A percentile compares a stretch with the other conserved stretches of the same genome.
Conservation (phyloP, 1,139 yeast species). For the Suhomyces chickasaworum region DNA sequence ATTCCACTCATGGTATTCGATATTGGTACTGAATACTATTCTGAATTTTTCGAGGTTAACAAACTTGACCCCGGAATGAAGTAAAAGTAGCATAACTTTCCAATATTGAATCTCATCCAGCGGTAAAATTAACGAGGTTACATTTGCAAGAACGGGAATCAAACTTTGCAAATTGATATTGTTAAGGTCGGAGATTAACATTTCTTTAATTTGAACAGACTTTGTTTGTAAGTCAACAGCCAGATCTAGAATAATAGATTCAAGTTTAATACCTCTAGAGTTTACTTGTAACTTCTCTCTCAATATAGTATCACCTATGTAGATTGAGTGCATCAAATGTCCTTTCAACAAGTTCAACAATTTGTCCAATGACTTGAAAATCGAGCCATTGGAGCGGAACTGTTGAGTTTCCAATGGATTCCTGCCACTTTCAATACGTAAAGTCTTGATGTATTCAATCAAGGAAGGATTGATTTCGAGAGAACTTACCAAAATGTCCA, state of each 20-base stretch:
- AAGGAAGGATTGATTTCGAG: slow-evolving; percentile 33
- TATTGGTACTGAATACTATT: slow-evolving; percentile 18
- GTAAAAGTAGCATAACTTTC: slow-evolving; percentile 18
- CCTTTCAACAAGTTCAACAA: slow-evolving; percentile 14
- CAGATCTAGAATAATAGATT: slow-evolving; percentile 5
- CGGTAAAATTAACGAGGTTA: slow-evolving; percentile 21
- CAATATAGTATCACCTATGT: slow-evolving; percentile 19
- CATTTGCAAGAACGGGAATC: background rate
- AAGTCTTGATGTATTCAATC: slow-evolving; percentile 23
- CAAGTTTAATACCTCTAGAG: background rate
- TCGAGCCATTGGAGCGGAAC: slow-evolving; percentile 9
- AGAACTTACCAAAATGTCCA: slow-evolving; percentile 30
- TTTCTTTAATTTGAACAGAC: background rate
- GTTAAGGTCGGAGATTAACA: background rate
- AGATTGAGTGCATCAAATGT: slow-evolving; percentile 17
- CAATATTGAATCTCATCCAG: slow-evolving; percentile 18
- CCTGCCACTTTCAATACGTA: slow-evolving; percentile 22
- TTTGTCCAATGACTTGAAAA: slow-evolving; percentile 14
- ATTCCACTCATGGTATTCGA: slow-evolving; percentile 10
- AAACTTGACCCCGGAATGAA: slow-evolving; percentile 7
- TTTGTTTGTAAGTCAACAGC: background rate
- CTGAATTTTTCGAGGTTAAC: slow-evolving; percentile 20
- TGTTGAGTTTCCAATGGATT: slow-evolving; percentile 3
- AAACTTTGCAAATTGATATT: background rate
- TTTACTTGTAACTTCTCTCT: slow-evolving; percentile 13